Base-by-base conservation (phyloP, 495 filamentous ascomycete species). In the Penicillium malachiteum region DNA sequence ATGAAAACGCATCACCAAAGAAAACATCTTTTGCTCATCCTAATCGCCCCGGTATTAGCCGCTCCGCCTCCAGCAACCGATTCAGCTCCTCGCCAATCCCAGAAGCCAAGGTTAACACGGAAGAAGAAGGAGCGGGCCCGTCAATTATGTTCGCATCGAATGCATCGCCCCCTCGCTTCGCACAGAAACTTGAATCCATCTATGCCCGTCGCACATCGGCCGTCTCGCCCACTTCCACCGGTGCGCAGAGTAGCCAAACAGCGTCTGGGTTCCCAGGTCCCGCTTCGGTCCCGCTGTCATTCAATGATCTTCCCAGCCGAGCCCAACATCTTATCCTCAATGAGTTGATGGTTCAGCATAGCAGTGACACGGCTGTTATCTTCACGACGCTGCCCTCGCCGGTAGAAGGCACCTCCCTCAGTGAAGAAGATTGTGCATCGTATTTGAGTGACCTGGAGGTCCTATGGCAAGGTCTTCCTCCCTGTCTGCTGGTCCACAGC, bases 301-400 rank as follows among this genome's bases (percentile, higher is more conserved):
- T 95, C 76, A 94, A 94, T 62, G 89, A 94, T 64, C 78, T 95
- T 0, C 89, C 91, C 0, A 89, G 85, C 56, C 83, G 87, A 12
- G 90, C 88, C 2, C 91, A 91, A 65, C 90, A 95, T 71, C 72
- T 93, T 31, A 94, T 94, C 46, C 63, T 95, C 21, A 95, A 96
- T 64, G 89, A 95, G 66, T 74, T 94, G 50, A 92, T 95, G 76
- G 74, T 76, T 6, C 78, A 81, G 53, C 73, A 92, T 38, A 89
- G 87, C 45, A 63, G 62, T 8, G 81, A 92, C 6, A 93, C 91
- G 7, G 89, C 89, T 0, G 88, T 96, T 2, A 68, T 92, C n/a
- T 87, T 94, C 57, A 92, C 87, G 0, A 93, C 89, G 34, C 69
- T 95, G 45, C 90, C 91, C 10, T 86, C 87, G 37, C 89, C 91